Conservation (phyloP, 169 alveolate species). For the Theileria parva region DNA sequence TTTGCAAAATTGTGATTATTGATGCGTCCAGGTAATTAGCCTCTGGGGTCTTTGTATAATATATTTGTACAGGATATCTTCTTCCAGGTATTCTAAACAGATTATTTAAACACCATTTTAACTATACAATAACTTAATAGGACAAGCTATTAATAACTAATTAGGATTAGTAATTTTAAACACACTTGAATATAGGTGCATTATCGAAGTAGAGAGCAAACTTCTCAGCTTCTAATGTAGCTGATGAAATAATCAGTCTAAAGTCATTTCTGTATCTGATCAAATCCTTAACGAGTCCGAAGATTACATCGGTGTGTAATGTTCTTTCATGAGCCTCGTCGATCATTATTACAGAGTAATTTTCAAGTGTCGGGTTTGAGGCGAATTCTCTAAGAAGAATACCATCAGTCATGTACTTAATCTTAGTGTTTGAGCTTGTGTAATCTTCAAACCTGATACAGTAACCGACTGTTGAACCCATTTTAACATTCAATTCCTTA, state of each 20-base stretch:
- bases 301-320: constrained; percentile 97
- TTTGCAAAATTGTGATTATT: constrained; percentile 96
- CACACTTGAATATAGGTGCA: constrained; percentile 85
- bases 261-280: constrained; percentile 83
- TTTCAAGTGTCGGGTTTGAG: constrained; percentile 92
- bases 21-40: constrained; percentile 99
- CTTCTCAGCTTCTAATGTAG: constrained; percentile 98
- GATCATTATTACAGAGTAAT: constrained; percentile 92
- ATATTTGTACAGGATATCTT: constrained; percentile 95
- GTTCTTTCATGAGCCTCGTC: constrained; percentile 99
- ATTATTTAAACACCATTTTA: not conserved
- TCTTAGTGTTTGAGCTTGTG: constrained; percentile 91
- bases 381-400: constrained; percentile 96
- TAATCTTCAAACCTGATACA: constrained; percentile 96
- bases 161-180: not conserved
- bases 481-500: constrained; percentile 93
- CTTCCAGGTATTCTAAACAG: constrained; percentile 91
- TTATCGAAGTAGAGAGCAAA: constrained; percentile 95
- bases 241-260: constrained; percentile 89
- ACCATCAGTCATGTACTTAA: constrained; percentile 99
- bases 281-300: constrained; percentile 95
- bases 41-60: constrained; percentile 98
- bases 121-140: not conserved
- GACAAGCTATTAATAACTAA: not conserved
- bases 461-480: constrained; percentile 97